Evolutionary conservation across 257 asterid species (phyloP), one percentile per base, ranked within the genome.

Genomic region (Solanum peruvianum): DNA sequence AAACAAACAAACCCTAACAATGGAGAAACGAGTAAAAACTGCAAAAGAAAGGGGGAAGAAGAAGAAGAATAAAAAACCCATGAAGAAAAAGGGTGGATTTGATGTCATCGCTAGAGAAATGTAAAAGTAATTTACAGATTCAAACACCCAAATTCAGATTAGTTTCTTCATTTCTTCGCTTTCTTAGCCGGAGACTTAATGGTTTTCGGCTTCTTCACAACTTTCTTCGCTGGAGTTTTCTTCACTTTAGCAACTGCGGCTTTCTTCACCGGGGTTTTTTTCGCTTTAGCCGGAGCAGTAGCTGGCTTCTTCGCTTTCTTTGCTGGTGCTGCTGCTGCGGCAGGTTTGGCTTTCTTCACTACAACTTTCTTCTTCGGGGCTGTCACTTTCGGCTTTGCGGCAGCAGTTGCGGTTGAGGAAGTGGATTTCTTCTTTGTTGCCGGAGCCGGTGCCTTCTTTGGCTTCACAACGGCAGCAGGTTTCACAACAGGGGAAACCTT

Each of bases 371-470:
- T 85, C 83, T 85, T 71, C 3, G 33, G 7, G 11, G 41, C 27
- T 9, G 21, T 70, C 0, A 90, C 18, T 89, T 93, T 94, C 3
- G 94, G 77, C 85, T 92, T 92, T 41, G 73, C 76, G 45, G 80
- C 47, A 1, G 45, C 15, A 13, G 31, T 18, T 10, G 6, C 11
- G 11, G 21, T 9, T 7, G 80, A 2, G 6, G 31, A 25, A 18
- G 37, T 25, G 37, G 84, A 1, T 21, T 39, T 73, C 37, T 76
- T 42, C 60, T 76, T 75, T 41, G 90, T 12, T 11, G 89, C 60
- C 0, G 89, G 27, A 67, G 89, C 58, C 1, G 88, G 23, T 77
- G 90, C 89, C 90, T 90, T 87, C 88, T 89, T 87, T 2, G 83
- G 82, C 56, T 89, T 88, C 4, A 90, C 88, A 2, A 10, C 20